Evolutionary conservation across 2,329 filamentous ascomycete species (phyloP).

Genomic region (Septoria linicola): DNA sequence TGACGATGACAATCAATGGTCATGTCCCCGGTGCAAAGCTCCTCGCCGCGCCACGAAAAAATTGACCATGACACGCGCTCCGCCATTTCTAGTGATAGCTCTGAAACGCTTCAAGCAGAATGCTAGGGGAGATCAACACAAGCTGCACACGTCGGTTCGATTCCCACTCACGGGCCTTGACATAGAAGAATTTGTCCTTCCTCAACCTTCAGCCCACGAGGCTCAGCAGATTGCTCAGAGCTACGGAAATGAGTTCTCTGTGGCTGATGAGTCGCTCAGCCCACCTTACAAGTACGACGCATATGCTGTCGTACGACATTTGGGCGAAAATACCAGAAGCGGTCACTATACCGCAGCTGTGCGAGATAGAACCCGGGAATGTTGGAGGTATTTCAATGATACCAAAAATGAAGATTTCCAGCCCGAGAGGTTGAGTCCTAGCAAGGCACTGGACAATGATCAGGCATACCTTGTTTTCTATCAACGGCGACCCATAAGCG

Average conservation of each 20-base stretch:
- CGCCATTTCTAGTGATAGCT: constrained; percentile 73
- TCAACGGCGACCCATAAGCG: constrained; percentile 27
- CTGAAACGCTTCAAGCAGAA: constrained; percentile 69
- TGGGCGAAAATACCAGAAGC: constrained; percentile 63
- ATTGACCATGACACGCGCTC: constrained; percentile 73
- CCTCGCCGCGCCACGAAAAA: constrained; percentile 67
- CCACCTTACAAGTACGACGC: constrained; percentile 75
- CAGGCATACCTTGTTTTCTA: constrained; percentile 67
- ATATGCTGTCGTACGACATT: constrained; percentile 80
- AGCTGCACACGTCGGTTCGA: constrained; percentile 68
- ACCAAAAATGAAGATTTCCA: constrained; percentile 56
- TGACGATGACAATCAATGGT: constrained; percentile 66
- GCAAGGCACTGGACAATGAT: constrained; percentile 55
- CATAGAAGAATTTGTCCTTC: constrained; percentile 60
- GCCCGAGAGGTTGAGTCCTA: constrained; percentile 48
- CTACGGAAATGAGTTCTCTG: constrained; percentile 37
- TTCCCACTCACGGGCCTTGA: constrained; percentile 74
- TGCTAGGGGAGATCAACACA: constrained; percentile 56
- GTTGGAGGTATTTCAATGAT: constrained; percentile 64
- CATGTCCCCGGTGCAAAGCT: constrained; percentile 72
- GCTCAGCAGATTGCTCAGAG: constrained; percentile 36
- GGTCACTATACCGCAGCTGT: constrained; percentile 78
- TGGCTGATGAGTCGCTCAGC: constrained; percentile 41
- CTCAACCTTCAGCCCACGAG: constrained; percentile 42
- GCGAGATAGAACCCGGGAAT: constrained; percentile 50